phyloP scores from a whole-genome alignment of 2,329 filamentous ascomycete species.

The Trichothecium roseum region DNA sequence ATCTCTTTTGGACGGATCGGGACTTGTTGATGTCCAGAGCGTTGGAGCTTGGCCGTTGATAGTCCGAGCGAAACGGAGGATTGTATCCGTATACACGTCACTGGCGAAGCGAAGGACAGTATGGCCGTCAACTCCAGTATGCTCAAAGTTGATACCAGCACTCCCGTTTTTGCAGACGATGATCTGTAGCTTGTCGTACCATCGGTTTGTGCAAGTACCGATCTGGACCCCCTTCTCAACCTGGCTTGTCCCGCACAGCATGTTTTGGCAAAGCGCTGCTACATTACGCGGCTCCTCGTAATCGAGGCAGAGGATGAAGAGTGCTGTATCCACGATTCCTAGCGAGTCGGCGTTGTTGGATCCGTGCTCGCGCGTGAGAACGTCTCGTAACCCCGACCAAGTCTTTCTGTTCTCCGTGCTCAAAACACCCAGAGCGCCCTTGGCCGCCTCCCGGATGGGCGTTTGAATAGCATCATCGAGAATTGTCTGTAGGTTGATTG shows the following conservation, averaged over 20 bases:
- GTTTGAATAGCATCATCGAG: constrained; percentile 83
- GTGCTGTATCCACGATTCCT: constrained; percentile 86
- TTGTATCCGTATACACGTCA: constrained; percentile 95
- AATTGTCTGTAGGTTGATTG: constrained; percentile 84
- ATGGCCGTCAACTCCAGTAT: constrained; percentile 95
- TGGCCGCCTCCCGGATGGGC: constrained; percentile 90
- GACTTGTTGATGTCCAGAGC: constrained; percentile 82
- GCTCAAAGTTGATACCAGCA: constrained; percentile 98
- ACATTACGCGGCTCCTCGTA: constrained; percentile 77
- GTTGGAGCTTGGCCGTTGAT: constrained; percentile 92
- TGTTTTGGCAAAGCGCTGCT: constrained; percentile 88
- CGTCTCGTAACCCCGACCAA: constrained; percentile 85
- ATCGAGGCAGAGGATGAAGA: constrained; percentile 88
- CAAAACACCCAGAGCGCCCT: constrained; percentile 82
- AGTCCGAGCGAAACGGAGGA: constrained; percentile 84
- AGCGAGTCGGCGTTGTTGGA: constrained; percentile 95
- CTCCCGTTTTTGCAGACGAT: constrained; percentile 99
- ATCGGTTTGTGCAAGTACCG: constrained; percentile 93
- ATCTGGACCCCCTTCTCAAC: constrained; percentile 91
- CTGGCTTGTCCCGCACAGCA: constrained; percentile 92
- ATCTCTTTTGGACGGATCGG: constrained; percentile 86
- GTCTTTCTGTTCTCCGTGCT: constrained; percentile 95
- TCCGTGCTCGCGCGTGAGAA: constrained; percentile 72
- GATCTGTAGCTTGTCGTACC: constrained; percentile 99
- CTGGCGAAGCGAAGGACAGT: constrained; percentile 94